Evolutionary conservation across 306 rosid species (phyloP).

Genomic region (Citrullus mucosospermus): DNA sequence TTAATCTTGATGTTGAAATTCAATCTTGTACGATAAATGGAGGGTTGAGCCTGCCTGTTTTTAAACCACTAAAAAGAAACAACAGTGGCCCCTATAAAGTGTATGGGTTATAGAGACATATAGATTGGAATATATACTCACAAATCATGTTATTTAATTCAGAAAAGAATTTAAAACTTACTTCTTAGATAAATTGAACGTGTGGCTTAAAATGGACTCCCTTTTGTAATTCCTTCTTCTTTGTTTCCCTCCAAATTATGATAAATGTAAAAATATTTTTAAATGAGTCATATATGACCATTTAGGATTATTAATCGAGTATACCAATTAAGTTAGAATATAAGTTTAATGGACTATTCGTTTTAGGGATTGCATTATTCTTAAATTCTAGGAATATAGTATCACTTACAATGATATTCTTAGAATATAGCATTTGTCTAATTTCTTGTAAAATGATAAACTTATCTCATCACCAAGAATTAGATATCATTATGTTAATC

Average conservation of each 20-base stretch:
- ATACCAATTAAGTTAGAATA: background rate
- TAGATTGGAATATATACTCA: slow-evolving; percentile 4
- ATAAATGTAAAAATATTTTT: background rate
- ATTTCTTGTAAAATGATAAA: background rate
- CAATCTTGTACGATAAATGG: background rate
- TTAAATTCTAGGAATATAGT: background rate
- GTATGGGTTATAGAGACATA: background rate
- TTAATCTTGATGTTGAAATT: background rate
- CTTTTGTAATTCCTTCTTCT: background rate
- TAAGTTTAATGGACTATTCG: background rate
- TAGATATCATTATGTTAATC: background rate
- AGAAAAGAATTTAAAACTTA: background rate
- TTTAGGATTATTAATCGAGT: background rate
- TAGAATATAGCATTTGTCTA: background rate
- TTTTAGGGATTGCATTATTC: background rate
- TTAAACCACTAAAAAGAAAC: background rate
- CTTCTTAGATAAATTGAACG: background rate
- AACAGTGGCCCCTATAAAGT: background rate
- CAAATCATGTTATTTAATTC: background rate
- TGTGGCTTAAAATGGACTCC: background rate
- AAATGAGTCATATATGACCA: background rate
- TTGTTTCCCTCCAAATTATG: background rate
- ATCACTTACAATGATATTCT: background rate
- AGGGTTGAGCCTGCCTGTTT: background rate
- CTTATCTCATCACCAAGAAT: background rate